Evolutionary conservation across 2,329 filamentous ascomycete species (phyloP).

Genomic region (Ophiostoma montium): DNA sequence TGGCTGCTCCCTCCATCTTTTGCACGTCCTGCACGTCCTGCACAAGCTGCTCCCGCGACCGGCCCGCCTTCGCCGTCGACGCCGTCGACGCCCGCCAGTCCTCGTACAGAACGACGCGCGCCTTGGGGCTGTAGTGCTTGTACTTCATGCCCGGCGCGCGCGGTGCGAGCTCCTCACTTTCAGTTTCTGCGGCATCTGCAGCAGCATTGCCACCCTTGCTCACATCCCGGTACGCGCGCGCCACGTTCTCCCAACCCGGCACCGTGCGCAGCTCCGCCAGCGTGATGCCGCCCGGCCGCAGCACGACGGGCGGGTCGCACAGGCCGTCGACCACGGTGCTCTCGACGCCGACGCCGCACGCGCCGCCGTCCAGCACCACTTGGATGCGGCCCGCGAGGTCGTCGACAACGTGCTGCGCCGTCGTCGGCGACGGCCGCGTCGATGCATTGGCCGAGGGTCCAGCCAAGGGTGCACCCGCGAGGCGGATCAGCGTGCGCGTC

Average conservation of each 20-base stretch:
- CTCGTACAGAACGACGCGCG: conserved; percentile 73
- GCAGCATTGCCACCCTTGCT: conserved; percentile 45
- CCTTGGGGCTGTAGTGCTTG: conserved; percentile 89
- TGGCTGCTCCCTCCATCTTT: background rate
- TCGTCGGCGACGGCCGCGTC: conserved; percentile 82
- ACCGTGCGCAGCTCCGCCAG: conserved; percentile 63
- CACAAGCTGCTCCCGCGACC: conserved; percentile 15
- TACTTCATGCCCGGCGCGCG: conserved; percentile 98
- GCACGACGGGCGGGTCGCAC: conserved; percentile 62
- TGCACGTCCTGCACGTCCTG: conserved; percentile 1
- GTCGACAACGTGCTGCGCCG: conserved; percentile 79
- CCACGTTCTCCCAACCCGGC: conserved; percentile 67
- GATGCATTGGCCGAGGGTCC: conserved; percentile 91
- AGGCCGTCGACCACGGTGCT: conserved; percentile 94
- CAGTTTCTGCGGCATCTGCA: background rate
- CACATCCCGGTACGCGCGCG: conserved; percentile 65
- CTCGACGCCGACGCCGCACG: conserved; percentile 81
- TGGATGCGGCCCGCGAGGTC: conserved; percentile 74
- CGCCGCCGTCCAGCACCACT: conserved; percentile 76
- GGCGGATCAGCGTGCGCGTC: conserved; percentile 74
- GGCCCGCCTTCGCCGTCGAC: conserved; percentile 13
- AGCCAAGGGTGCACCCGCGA: conserved; percentile 65
- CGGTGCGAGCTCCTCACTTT: conserved; percentile 28
- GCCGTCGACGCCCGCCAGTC: conserved; percentile 24
- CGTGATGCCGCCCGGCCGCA: conserved; percentile 77